Percentiles rank a stretch among this genome's conserved stretches.
These are phyloP conservation scores for Cordyceps javanica DNA, from an alignment of 2,329 filamentous ascomycete species.

Conservation along the genomic window DNA sequence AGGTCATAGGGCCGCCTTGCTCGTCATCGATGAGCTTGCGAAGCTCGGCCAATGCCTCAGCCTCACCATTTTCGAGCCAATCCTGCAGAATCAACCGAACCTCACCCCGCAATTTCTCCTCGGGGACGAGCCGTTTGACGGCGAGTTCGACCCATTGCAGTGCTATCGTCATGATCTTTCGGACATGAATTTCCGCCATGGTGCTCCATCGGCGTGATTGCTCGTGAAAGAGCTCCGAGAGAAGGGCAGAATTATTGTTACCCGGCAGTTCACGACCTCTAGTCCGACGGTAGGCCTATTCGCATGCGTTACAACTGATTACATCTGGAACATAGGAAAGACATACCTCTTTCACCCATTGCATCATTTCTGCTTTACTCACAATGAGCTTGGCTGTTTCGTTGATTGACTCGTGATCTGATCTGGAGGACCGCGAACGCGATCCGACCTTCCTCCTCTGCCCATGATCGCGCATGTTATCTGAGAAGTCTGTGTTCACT, in stretches of 20 bases:
- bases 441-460: slow-evolving; percentile 3
- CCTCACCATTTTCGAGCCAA: not conserved
- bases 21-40: not conserved
- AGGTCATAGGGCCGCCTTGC: not conserved
- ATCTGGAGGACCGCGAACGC: not conserved
- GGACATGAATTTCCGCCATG: not conserved
- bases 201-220: not conserved
- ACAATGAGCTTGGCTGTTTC: not conserved
- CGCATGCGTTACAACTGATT: not conserved
- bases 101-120: not conserved
- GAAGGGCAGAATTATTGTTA: not conserved
- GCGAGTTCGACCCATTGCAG: not conserved
- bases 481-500: slow-evolving; percentile 19
- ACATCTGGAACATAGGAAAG: not conserved
- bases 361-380: not conserved
- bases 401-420: not conserved
- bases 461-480: slow-evolving; percentile 12
- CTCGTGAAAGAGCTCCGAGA: not conserved
- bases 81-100: not conserved
- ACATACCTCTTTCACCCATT: not conserved
- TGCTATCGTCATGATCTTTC: not conserved
- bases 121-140: not conserved
- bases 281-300: not conserved
- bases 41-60: not conserved
- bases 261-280: not conserved